Evolutionary conservation across 257 asterid species (phyloP).

Genomic region (Linderniella brevidens): DNA sequence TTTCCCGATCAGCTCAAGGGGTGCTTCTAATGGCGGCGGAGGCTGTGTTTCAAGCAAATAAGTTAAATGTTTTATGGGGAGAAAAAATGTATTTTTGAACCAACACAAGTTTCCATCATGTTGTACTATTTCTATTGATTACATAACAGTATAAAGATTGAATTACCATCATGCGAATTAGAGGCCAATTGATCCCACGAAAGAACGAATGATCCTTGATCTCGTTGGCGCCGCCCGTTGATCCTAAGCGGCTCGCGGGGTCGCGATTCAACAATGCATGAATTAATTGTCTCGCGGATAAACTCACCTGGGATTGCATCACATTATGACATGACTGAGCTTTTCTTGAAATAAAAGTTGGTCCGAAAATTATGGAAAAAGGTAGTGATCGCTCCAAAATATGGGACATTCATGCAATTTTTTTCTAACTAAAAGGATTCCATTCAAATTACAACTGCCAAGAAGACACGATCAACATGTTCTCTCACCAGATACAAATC

Average conservation of each 20-base stretch:
- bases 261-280: conserved; percentile 65
- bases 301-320: conserved; percentile 37
- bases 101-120: not conserved
- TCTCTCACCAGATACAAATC: too few relatives aligned
- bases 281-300: conserved; percentile 70
- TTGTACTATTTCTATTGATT: not conserved
- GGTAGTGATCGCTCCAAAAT: too few relatives aligned
- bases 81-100: not conserved
- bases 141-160: conserved; percentile 4
- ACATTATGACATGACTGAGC: conserved; percentile 2
- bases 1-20: conserved; percentile 55
- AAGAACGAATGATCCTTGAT: conserved; percentile 84
- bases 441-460: too few relatives aligned
- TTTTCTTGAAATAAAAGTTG: too few relatives aligned
- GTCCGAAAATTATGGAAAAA: too few relatives aligned
- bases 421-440: too few relatives aligned
- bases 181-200: conserved; percentile 78
- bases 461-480: too few relatives aligned
- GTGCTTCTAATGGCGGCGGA: conserved; percentile 74
- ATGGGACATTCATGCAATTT: too few relatives aligned
- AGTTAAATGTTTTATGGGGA: not conserved
- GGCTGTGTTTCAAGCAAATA: conserved; percentile 21
- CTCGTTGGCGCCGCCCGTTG: conserved; percentile 78
- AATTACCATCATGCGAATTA: conserved; percentile 79
- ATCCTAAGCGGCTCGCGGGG: conserved; percentile 75